These are phyloP conservation scores for Fusarium setosum DNA, from an alignment of 2,329 filamentous ascomycete genomes.

Conservation along the genomic window DNA sequence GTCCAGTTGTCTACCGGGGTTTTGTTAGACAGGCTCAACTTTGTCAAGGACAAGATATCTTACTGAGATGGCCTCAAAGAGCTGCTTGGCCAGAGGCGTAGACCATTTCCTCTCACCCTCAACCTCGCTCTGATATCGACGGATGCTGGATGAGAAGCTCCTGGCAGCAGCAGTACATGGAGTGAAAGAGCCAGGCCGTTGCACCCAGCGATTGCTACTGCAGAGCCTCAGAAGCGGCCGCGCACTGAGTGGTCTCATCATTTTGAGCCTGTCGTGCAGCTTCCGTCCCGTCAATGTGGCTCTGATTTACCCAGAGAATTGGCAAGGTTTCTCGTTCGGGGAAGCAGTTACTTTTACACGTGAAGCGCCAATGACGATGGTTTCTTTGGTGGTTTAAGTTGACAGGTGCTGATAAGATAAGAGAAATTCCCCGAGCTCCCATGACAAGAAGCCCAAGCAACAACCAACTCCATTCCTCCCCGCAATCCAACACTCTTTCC, in stretches of 20 bases:
- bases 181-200: constrained; percentile 12
- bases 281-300: background rate
- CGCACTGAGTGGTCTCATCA: constrained; percentile 32
- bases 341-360: constrained; percentile 5
- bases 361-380: constrained; percentile 30
- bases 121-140: constrained; percentile 23
- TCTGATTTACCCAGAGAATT: background rate
- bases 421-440: constrained; percentile 14
- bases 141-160: constrained; percentile 41
- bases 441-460: background rate
- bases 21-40: background rate
- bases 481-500: constrained; percentile 1
- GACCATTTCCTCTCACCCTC: constrained; percentile 78
- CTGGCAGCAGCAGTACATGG: constrained; percentile 23
- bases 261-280: background rate
- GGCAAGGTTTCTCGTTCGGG: constrained; percentile 1
- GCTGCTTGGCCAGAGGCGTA: constrained; percentile 88
- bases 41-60: background rate
- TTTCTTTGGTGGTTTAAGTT: constrained; percentile 19
- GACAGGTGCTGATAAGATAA: constrained; percentile 40
- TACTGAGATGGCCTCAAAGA: constrained; percentile 88
- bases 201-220: constrained; percentile 22
- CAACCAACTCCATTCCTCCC: background rate
- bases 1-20: constrained; percentile 77
- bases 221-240: constrained; percentile 21